Evolutionary conservation across 768 basidiomycete genomes (phyloP).

Genomic region (Plicaturopsis crispa): DNA sequence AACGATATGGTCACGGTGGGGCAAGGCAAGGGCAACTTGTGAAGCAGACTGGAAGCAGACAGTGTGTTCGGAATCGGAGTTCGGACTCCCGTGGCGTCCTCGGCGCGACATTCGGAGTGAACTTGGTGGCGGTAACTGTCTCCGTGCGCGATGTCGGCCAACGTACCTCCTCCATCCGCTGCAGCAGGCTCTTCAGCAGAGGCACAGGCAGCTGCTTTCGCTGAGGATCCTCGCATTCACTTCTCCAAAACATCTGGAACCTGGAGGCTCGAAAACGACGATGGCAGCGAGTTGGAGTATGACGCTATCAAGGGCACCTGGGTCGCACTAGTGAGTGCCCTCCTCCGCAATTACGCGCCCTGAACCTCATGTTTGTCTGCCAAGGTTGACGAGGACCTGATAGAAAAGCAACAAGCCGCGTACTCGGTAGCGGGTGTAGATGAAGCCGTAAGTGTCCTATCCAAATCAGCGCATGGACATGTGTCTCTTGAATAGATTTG

Average conservation of each 20-base stretch:
- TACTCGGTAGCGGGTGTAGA: conserved; percentile 92
- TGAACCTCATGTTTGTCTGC: conserved; percentile 3
- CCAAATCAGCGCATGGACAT: conserved; percentile 7
- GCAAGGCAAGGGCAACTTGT: no score
- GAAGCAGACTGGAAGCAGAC: no score
- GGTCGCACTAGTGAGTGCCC: conserved; percentile 69
- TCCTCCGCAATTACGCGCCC: not conserved
- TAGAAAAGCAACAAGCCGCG: conserved; percentile 90
- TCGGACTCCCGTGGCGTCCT: no score
- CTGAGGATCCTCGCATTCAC: conserved; percentile 74
- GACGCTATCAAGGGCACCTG: conserved; percentile 68
- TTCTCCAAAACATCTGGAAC: conserved; percentile 67
- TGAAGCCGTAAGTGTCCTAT: conserved; percentile 62
- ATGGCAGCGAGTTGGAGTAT: conserved; percentile 89
- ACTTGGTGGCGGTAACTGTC: no score
- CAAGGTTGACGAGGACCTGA: conserved; percentile 81
- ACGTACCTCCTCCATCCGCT: conserved; percentile 36
- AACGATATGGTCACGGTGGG: no score
- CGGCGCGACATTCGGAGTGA: no score
- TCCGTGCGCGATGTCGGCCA: conserved; percentile 21
- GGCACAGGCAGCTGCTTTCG: conserved; percentile 61
- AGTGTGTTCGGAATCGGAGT: no score
- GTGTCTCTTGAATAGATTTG: conserved; percentile 14
- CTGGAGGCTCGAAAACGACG: conserved; percentile 88
- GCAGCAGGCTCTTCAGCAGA: conserved; percentile 47